Evolutionary conservation across 495 filamentous ascomycete species (phyloP).

Genomic region (Cercophora scortea): DNA sequence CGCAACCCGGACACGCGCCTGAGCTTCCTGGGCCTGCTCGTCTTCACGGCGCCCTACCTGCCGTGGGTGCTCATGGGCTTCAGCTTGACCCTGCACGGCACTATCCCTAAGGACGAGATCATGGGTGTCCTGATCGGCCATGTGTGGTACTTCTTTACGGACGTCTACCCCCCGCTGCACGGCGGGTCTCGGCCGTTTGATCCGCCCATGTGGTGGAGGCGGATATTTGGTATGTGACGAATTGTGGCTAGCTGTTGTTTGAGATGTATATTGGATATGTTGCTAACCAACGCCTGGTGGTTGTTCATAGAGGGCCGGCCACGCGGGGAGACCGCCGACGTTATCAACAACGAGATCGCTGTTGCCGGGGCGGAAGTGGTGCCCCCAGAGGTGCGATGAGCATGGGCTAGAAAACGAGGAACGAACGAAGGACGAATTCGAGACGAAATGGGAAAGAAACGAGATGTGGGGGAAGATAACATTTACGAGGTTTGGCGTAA

Average conservation of each 20-base stretch:
- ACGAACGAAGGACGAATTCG: too few species aligned
- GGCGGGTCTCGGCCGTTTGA: constrained; percentile 80
- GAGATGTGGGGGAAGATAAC: too few species aligned
- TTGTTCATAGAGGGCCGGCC: constrained; percentile 28
- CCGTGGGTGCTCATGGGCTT: constrained; percentile 96
- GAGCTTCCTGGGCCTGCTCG: constrained; percentile 82
- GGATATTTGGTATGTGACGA: constrained; percentile 55
- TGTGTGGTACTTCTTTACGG: constrained; percentile 96
- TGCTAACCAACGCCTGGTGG: constrained; percentile 4
- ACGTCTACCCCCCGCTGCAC: constrained; percentile 89
- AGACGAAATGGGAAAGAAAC: too few species aligned
- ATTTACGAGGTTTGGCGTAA: too few species aligned
- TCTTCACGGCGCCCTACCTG: constrained; percentile 89
- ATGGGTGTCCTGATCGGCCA: constrained; percentile 90
- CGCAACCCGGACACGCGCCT: constrained; percentile 87
- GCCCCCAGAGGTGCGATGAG: constrained; percentile 24
- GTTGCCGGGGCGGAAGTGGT: constrained; percentile 32
- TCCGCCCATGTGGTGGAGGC: constrained; percentile 84
- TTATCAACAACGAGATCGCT: constrained; percentile 45
- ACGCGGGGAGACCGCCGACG: constrained; percentile 37
- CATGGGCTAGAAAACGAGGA: not conserved
- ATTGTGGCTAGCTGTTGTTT: not conserved
- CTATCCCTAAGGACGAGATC: constrained; percentile 89
- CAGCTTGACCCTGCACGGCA: constrained; percentile 75
- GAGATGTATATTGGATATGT: not conserved